A percentile compares a stretch with the other conserved stretches of the same genome.
These are phyloP conservation scores for Candida parachauliodes DNA, from an alignment of 805 yeast species.

Conservation along the genomic window DNA sequence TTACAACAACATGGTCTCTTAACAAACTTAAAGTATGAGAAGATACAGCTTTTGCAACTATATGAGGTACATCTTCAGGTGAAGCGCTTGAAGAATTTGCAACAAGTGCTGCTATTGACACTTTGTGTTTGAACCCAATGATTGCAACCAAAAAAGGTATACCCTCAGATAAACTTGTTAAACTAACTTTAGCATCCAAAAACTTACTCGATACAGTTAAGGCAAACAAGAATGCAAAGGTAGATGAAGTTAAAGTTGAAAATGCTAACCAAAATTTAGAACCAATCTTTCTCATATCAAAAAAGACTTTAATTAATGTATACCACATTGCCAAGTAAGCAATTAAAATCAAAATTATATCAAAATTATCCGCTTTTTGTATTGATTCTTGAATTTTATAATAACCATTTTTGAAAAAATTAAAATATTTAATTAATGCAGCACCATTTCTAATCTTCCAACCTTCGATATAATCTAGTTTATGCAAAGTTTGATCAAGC, in stretches of 20 bases:
- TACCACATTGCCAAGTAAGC: conserved; percentile 89
- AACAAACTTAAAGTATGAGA: conserved; percentile 51
- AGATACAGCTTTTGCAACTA: conserved; percentile 40
- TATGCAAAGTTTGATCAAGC: conserved; percentile 20
- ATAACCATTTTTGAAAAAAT: conserved; percentile 41
- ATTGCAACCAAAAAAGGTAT: conserved; percentile 89
- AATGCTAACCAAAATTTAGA: conserved; percentile 86
- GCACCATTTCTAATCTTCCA: conserved; percentile 63
- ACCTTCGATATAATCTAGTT: conserved; percentile 26
- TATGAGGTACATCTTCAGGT: conserved; percentile 40
- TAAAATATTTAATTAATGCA: conserved; percentile 54
- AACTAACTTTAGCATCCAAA: conserved; percentile 59
- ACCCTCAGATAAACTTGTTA: conserved; percentile 81
- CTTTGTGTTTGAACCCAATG: conserved; percentile 86
- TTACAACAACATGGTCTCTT: conserved; percentile 73
- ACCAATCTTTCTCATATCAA: conserved; percentile 73
- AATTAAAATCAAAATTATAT: conserved; percentile 68
- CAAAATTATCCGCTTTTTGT: conserved; percentile 79
- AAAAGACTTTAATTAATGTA: conserved; percentile 69
- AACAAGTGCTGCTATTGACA: conserved; percentile 63
- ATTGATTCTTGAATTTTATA: conserved; percentile 44
- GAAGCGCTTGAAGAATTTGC: conserved; percentile 34
- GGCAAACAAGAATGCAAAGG: conserved; percentile 81
- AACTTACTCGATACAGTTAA: conserved; percentile 53
- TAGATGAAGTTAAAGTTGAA: conserved; percentile 72